Base-by-base conservation (phyloP, 495 filamentous ascomycete genomes). In the Neohortaea acidophila region DNA sequence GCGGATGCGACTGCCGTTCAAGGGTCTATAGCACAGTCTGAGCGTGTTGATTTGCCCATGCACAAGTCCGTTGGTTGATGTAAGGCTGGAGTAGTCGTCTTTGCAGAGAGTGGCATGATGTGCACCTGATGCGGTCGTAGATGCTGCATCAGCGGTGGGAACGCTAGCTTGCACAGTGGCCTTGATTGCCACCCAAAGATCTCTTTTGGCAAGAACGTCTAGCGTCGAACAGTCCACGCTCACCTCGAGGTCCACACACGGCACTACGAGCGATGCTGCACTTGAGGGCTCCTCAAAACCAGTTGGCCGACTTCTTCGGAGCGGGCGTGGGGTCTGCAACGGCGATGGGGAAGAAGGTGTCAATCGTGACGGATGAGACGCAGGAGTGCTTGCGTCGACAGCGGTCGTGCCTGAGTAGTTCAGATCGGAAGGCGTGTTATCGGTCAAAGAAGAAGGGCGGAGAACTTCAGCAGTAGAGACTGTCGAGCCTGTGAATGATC, bases 161-260 rank as follows among this genome's bases (percentile, higher is more conserved):
- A 15, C 4, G 17, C 19, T 34, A 5, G 32, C 13, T 4, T 18
- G 31, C 21, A 45, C 42, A 21, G 33, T 38, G 12, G 47, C 42
- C 11, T 45, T 33, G 5, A 43, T 39, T 3, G 43, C 42, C 5
- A 50, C 43, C 47, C 47, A 50, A 6, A 45, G 21, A 28, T 43
- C 42, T 10, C 28, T 19, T 26, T 45, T 46, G 10, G 23, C 3
- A 30, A 20, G 20, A 8, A 46, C 31, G 23, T 50, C 47, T 3
- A 50, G 23, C 5, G 25, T 21, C 3, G 17, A 10, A 4, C 8
- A 11, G 29, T 44, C 41, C 6, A 27, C 7, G n/a, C 13, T 38
- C 9, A 49, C 25, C 2, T 13, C 14, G 2, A 49, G 41, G 2
- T 42, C 24, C 2, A 49, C 34, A 15, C 18, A 44, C 14, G 46